A percentile compares a stretch with the other conserved stretches of the same genome.
Conservation (phyloP, 2,329 filamentous ascomycete species). For the Laburnicola sp. region DNA sequence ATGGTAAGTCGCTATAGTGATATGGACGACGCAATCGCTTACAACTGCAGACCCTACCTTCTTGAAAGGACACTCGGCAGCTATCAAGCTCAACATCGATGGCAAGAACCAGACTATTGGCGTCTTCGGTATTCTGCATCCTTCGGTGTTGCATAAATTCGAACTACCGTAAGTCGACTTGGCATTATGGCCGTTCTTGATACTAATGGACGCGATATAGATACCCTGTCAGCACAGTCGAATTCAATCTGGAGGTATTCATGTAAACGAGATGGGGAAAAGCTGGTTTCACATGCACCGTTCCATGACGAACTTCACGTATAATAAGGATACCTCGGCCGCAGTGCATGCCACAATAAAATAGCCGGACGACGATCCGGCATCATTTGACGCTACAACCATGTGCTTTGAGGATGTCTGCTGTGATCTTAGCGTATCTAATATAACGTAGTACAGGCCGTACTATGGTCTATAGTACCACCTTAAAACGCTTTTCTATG, state of each 20-base stretch:
- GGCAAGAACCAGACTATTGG: constrained; percentile 79
- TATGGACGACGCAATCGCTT: constrained; percentile 8
- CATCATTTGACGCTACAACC: too few species aligned
- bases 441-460: too few species aligned
- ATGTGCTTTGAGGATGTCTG: too few species aligned
- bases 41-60: constrained; percentile 71
- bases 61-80: constrained; percentile 85
- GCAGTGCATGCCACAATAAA: too few species aligned
- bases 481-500: too few species aligned
- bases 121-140: constrained; percentile 91
- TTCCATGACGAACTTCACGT: not conserved
- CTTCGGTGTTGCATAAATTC: constrained; percentile 89
- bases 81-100: constrained; percentile 74
- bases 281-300: not conserved
- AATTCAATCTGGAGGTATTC: constrained; percentile 94
- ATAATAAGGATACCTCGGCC: constrained; percentile 2
- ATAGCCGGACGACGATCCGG: too few species aligned
- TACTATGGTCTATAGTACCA: too few species aligned
- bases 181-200: constrained; percentile 21
- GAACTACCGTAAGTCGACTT: constrained; percentile 70
- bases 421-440: too few species aligned
- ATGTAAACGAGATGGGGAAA: constrained; percentile 56
- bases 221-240: constrained; percentile 90
- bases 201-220: constrained; percentile 48
- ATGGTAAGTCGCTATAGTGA: constrained; percentile 61